phyloP scores from a whole-genome alignment of 805 yeast species.

The Cyberlindnera euphorbiae region DNA sequence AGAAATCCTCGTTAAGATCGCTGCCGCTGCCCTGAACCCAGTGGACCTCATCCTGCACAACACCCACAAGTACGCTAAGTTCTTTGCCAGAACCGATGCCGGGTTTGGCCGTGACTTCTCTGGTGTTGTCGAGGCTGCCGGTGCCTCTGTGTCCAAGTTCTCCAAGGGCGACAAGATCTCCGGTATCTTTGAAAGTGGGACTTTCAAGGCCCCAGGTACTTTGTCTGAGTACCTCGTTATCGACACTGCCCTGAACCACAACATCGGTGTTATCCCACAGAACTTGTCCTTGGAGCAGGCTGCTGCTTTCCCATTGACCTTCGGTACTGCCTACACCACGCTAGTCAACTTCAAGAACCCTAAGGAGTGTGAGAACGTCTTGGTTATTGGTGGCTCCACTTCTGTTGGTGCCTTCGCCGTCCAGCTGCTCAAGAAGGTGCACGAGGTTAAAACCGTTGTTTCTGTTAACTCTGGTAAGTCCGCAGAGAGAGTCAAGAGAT shows the following conservation, averaged over 20 bases:
- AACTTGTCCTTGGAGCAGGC: conserved; percentile 43
- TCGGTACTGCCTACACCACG: conserved; percentile 54
- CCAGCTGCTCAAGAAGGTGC: conserved; percentile 50
- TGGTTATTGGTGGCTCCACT: conserved; percentile 73
- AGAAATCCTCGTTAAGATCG: conserved; percentile 42
- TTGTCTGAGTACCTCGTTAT: conserved; percentile 42
- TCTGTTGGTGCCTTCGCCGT: conserved; percentile 55
- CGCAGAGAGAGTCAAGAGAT: conserved; percentile 33
- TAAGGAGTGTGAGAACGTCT: conserved; percentile 41
- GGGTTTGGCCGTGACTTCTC: conserved; percentile 49
- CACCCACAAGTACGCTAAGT: conserved; percentile 25
- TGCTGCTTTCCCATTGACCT: conserved; percentile 60
- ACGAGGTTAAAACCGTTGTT: conserved; percentile 46
- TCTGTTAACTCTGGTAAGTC: conserved; percentile 53
- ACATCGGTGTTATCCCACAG: conserved; percentile 37
- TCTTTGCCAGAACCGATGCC: conserved; percentile 21
- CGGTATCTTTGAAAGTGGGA: conserved; percentile 29
- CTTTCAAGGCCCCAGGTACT: conserved; percentile 34
- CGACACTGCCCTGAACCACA: conserved; percentile 30
- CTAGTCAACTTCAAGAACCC: conserved; percentile 31
- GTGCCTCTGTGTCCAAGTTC: conserved; percentile 34
- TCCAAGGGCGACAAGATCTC: conserved; percentile 54
- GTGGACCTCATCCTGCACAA: conserved; percentile 46
- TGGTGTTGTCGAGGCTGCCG: conserved; percentile 50
- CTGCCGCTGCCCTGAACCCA: conserved; percentile 53